phyloP scores from a whole-genome alignment of 2,329 filamentous ascomycete species.

The Metarhizium rileyi region DNA sequence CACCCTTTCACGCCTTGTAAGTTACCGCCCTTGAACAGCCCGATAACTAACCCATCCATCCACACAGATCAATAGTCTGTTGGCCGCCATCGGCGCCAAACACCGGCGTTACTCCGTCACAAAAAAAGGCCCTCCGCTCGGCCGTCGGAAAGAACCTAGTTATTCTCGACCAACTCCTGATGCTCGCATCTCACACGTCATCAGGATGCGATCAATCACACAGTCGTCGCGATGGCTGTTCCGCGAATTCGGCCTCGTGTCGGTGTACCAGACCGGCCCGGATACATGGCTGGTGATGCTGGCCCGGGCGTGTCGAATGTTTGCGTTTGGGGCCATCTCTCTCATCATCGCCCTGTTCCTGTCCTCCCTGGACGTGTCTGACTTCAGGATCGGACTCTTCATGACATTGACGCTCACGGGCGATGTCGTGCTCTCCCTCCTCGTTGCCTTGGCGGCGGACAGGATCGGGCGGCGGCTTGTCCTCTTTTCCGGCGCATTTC shows the following conservation, averaged over 20 bases:
- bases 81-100: no score
- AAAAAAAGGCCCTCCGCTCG: no score
- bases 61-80: no score
- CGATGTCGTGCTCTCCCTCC: constrained; percentile 48
- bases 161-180: no score
- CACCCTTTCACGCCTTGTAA: no score
- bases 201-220: neutral
- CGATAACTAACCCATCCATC: no score
- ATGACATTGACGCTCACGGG: constrained; percentile 55
- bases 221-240: constrained; percentile 20
- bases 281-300: constrained; percentile 47
- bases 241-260: constrained; percentile 38
- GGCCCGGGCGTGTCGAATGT: constrained; percentile 43
- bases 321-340: constrained; percentile 52
- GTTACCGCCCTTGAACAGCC: no score
- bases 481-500: constrained; percentile 37
- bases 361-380: constrained; percentile 42
- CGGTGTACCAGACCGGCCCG: constrained; percentile 33
- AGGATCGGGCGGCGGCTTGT: constrained; percentile 45
- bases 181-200: no score
- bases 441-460: constrained; percentile 50
- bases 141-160: no score
- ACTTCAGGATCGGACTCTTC: constrained; percentile 51
- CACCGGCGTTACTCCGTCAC: no score
- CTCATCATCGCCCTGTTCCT: constrained; percentile 55